Evolutionary conservation across 2,329 filamentous ascomycete species (phyloP).

Genomic region (Didymellaceae sp.): DNA sequence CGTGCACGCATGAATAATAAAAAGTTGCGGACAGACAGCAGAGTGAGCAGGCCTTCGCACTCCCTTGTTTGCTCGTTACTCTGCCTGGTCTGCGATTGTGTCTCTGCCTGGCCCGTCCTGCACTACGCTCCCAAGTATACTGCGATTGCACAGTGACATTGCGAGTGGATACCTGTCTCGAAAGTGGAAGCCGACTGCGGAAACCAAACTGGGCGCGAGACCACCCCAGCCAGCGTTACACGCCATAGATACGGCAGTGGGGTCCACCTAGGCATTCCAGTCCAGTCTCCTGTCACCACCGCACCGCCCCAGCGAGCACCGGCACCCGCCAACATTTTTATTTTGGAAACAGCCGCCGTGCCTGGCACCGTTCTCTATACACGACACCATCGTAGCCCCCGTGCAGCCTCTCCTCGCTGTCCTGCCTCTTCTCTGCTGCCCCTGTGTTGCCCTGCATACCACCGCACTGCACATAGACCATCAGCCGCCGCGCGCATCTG

Average conservation of each 20-base stretch:
- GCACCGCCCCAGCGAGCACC: constrained; percentile 20
- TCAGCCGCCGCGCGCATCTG: constrained; percentile 28
- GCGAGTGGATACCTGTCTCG: constrained; percentile 13
- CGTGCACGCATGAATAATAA: constrained; percentile 13
- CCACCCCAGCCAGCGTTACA: constrained; percentile 27
- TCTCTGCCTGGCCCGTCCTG: not conserved
- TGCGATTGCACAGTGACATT: constrained; percentile 11
- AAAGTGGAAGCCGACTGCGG: constrained; percentile 9
- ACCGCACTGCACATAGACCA: constrained; percentile 6
- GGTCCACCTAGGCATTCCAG: too few species aligned
- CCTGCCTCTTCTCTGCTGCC: not conserved
- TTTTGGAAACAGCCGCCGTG: constrained; percentile 18
- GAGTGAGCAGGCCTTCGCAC: not conserved
- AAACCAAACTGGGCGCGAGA: constrained; percentile 11
- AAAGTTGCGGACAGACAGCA: not conserved
- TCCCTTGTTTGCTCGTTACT: not conserved
- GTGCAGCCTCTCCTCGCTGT: not conserved
- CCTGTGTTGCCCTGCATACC: constrained; percentile 21
- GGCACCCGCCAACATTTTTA: constrained; percentile 21
- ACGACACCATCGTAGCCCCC: not conserved
- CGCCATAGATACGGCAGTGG: constrained; percentile 19
- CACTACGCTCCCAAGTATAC: not conserved
- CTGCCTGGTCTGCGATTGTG: not conserved
- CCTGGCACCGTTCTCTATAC: constrained; percentile 16
- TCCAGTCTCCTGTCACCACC: constrained; percentile 36